Base-by-base conservation (phyloP, 495 filamentous ascomycete species). In the Parathielavia appendiculata region DNA sequence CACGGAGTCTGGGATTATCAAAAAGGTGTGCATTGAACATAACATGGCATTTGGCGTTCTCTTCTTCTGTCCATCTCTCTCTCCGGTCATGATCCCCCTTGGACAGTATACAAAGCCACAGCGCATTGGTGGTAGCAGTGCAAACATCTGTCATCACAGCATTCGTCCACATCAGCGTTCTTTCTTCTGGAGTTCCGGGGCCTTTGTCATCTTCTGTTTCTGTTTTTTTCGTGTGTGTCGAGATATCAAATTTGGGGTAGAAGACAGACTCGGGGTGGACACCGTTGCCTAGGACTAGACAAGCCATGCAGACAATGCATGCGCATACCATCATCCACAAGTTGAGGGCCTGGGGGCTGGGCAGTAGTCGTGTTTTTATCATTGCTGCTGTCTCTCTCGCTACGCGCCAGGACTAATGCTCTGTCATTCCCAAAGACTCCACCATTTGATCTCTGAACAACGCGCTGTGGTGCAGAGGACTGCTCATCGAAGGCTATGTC, bases 101-200 rank as follows among this genome's bases (percentile, higher is more conserved):
- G 45, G 40, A 69, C 51, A 61, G 48, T 50, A 66, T 66, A 64
- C 45, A 59, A 44, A 66, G 58, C 61, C 30, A 52, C 61, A 63
- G 45, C 64, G 64, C 66, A 65, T 71, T 56, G 64, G 66, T 57
- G 66, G 68, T 57, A 54, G 47, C 45, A 48, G 17, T 61, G 60
- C 51, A 30, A 26, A 62, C 59, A 19, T 52, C 30, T 43, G 30
- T 12, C 40, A 35, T 47, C 5, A 2, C 40, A 46, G 41, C 54
- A 62, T 56, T 36, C 54, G 23, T 40, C 41, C 56, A 47, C 38
- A 17, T 45, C 35, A 58, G 30, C 16, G 16, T 17, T 34, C 46
- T 49, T 47, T 54, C 34, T 52, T 40, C 47, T 40, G 58, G 64
- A 53, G 58, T 67, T 64, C 26, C 41, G 59, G 48, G 19, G 47